Conservation (phyloP, 1,284 basidiomycete species). For the Inonotus hispidus region DNA sequence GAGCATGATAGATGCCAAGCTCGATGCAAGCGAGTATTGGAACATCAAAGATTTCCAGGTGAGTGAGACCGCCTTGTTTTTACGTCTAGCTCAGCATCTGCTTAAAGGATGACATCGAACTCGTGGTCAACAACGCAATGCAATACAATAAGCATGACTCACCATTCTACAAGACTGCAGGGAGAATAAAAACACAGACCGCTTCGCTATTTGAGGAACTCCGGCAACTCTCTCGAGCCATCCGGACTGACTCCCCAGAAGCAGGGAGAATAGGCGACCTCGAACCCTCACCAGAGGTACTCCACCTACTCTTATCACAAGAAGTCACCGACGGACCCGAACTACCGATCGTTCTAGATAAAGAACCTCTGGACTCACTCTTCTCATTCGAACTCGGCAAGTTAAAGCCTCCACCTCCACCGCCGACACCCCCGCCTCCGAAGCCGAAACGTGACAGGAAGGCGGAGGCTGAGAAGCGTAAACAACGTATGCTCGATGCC, state of each 20-base stretch:
- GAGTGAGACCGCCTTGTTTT: constrained; percentile 18
- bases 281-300: constrained; percentile 55
- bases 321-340: constrained; percentile 47
- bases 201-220: constrained; percentile 59
- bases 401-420: constrained; percentile 50
- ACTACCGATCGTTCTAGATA: constrained; percentile 41
- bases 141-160: constrained; percentile 81
- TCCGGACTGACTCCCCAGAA: constrained; percentile 10
- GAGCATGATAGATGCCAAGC: constrained; percentile 72
- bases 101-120: constrained; percentile 70
- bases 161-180: constrained; percentile 68
- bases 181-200: constrained; percentile 58
- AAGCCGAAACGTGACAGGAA: constrained; percentile 35
- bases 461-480: constrained; percentile 34
- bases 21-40: constrained; percentile 77
- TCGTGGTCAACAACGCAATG: constrained; percentile 85
- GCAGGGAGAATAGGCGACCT: constrained; percentile 50
- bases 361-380: constrained; percentile 58
- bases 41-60: constrained; percentile 76
- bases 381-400: constrained; percentile 62
- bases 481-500: constrained; percentile 26
- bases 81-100: not conserved
- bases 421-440: constrained; percentile 30
- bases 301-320: constrained; percentile 49
- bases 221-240: constrained; percentile 28